These are phyloP conservation scores for Gossypium davidsonii DNA, from an alignment of 441 rosid genomes.

Conservation along the genomic window DNA sequence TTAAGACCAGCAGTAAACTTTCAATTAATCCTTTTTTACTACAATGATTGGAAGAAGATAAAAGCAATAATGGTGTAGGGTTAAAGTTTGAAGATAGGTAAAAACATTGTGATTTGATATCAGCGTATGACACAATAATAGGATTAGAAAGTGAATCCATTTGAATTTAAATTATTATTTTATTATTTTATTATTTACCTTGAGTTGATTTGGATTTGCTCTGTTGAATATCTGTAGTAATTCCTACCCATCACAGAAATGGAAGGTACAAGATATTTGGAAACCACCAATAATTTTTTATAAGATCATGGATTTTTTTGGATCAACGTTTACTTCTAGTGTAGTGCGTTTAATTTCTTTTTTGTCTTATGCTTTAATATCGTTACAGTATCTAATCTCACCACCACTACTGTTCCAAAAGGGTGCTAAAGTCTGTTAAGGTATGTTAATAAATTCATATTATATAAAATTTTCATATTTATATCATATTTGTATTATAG, in stretches of 20 bases:
- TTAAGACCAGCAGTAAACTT: not conserved
- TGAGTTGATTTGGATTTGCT: too few species aligned
- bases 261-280: not conserved
- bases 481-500: too few species aligned
- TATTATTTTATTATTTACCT: too few species aligned
- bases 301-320: too few species aligned
- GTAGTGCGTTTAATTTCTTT: too few species aligned
- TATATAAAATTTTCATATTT: too few species aligned
- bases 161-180: too few species aligned
- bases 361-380: accelerated
- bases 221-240: too few species aligned
- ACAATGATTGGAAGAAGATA: slow-evolving; percentile 5
- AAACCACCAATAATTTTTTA: not conserved
- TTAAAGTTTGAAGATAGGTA: slow-evolving; percentile 4
- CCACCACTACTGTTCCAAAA: accelerated
- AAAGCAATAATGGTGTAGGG: not conserved
- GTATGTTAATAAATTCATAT: too few species aligned
- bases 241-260: not conserved
- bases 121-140: not conserved
- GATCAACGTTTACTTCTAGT: too few species aligned
- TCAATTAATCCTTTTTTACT: slow-evolving; percentile 1
- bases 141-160: not conserved
- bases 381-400: too few species aligned
- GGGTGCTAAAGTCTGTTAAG: too few species aligned
- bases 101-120: not conserved